Percentiles rank a stretch among this genome's conserved stretches.
Conservation (phyloP, 148 eudicot species). For the Rhododendron ovatum region DNA sequence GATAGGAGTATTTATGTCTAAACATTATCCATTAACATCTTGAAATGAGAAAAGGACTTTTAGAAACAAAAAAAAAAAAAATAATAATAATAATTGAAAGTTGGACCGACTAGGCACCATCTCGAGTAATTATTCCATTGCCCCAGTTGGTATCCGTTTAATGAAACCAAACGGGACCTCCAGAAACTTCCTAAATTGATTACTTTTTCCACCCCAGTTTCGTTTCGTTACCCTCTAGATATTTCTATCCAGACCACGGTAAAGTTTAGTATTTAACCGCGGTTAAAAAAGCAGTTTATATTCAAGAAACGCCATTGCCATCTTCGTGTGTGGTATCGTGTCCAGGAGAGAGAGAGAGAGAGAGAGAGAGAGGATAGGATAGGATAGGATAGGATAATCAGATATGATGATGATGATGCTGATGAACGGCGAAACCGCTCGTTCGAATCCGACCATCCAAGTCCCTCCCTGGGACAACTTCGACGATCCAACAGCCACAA, state of each 20-base stretch:
- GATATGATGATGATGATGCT: constrained; percentile 17
- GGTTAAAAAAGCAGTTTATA: constrained; percentile 3
- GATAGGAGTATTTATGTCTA: too few relatives aligned
- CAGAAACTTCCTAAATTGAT: too few relatives aligned
- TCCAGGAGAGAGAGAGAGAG: not conserved
- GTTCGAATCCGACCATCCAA: constrained; percentile 58
- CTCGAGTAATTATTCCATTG: too few relatives aligned
- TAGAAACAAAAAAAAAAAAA: too few relatives aligned
- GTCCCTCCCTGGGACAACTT: constrained; percentile 48
- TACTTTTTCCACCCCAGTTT: too few relatives aligned
- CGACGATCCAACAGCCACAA: constrained; percentile 41
- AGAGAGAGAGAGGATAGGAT: not conserved
- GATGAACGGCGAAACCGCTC: constrained; percentile 27
- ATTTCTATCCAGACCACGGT: not conserved
- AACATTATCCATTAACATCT: too few relatives aligned
- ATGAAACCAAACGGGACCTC: too few relatives aligned
- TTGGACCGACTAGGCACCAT: too few relatives aligned
- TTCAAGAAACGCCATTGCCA: not conserved
- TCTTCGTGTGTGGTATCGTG: not conserved
- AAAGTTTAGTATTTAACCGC: not conserved
- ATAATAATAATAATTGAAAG: too few relatives aligned
- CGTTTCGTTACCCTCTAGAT: not conserved
- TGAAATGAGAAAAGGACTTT: too few relatives aligned
- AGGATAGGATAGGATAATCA: too few relatives aligned
- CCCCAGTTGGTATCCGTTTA: too few relatives aligned